Evolutionary conservation across 163 green algal species (phyloP), one percentile per base, ranked within the genome.

Genomic region (Volvox carteri): DNA sequence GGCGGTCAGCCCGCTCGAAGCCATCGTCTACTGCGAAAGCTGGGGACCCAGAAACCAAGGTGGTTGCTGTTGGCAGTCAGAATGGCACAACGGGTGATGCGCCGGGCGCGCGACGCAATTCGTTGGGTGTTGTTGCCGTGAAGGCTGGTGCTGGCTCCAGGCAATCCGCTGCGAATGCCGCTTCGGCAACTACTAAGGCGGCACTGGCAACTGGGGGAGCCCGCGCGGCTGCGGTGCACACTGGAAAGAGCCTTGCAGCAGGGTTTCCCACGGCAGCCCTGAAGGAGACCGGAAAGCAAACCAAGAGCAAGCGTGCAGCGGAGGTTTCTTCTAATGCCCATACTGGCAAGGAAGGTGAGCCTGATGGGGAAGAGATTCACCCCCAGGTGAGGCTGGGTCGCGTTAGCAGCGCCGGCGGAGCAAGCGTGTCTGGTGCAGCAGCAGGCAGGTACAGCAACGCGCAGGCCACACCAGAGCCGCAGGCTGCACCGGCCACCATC

Each of bases 371-470:
- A 1, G n/a, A 23, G 16, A 30, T 33, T 14, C 60, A 65, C 2
- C 54, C 44, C 30, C 81, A 30, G 14, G 28, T 80, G 33, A 72
- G 70, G 9, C 65, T 87, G 1, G 46, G 56, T 16, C 81, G 81
- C 33, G 75, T 54, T 30, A 23, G 33, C 41, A 46, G 21, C 39
- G 78, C 23, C 0, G 42, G 39, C 1, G 80, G 28, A 0, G 18
- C 30, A 9, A 18, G 30, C 19, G 80, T 4, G 6, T 9, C 30
- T 0, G 67, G 46, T 35, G 67, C 65, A 18, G 35, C 65, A 11
- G 81, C 77, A 30, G 37, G 77, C 35, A 52, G 81, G 65, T 87
- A 87, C 9, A 65, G 81, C 25, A 39, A 73, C 5, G 37, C 46
- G 18, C 33, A 70, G 19, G n/a, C 81, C 0, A 44, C 46, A 16